Conservation (phyloP, 1,284 basidiomycete genomes). For the Ustanciosporium gigantosporum region DNA sequence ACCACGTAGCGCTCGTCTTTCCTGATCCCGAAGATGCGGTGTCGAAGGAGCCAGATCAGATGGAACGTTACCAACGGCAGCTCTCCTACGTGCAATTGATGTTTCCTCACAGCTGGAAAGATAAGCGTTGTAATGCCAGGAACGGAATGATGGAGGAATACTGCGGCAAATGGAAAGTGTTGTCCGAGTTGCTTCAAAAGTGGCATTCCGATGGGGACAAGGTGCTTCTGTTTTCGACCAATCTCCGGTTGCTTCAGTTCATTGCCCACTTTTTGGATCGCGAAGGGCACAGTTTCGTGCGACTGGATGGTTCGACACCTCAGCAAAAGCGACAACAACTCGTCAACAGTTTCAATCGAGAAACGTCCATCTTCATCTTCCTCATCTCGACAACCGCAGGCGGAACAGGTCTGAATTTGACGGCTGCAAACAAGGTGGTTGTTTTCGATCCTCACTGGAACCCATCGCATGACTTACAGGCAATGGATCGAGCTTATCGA, state of each 20-base stretch:
- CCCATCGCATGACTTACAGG: slow-evolving; percentile 85
- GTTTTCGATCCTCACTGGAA: slow-evolving; percentile 78
- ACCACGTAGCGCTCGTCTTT: slow-evolving; percentile 78
- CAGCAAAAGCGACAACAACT: slow-evolving; percentile 64
- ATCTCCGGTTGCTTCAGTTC: slow-evolving; percentile 78
- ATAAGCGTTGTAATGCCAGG: slow-evolving; percentile 27
- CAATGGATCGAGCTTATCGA: slow-evolving; percentile 76
- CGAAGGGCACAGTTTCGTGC: slow-evolving; percentile 71
- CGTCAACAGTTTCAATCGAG: slow-evolving; percentile 78
- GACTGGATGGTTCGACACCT: slow-evolving; percentile 71
- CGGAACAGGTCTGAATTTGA: slow-evolving; percentile 82
- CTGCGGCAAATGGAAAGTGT: slow-evolving; percentile 85
- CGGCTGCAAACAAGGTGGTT: slow-evolving; percentile 85
- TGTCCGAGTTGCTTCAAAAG: slow-evolving; percentile 68
- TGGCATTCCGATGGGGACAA: slow-evolving; percentile 66
- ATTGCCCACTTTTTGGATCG: slow-evolving; percentile 72
- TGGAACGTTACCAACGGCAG: slow-evolving; percentile 51
- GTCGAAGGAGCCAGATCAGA: slow-evolving; percentile 13
- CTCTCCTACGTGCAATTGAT: slow-evolving; percentile 48
- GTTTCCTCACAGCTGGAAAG: slow-evolving; percentile 52
- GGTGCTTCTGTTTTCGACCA: slow-evolving; percentile 73
- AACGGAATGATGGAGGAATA: slow-evolving; percentile 62
- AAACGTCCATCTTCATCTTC: slow-evolving; percentile 75
- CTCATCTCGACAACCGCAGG: slow-evolving; percentile 78
- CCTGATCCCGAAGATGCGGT: slow-evolving; percentile 66